Evolutionary conservation across 352 stramenopile genomes (phyloP), one percentile per base, ranked within the genome.

Genomic region (Globisporangium nunn): DNA sequence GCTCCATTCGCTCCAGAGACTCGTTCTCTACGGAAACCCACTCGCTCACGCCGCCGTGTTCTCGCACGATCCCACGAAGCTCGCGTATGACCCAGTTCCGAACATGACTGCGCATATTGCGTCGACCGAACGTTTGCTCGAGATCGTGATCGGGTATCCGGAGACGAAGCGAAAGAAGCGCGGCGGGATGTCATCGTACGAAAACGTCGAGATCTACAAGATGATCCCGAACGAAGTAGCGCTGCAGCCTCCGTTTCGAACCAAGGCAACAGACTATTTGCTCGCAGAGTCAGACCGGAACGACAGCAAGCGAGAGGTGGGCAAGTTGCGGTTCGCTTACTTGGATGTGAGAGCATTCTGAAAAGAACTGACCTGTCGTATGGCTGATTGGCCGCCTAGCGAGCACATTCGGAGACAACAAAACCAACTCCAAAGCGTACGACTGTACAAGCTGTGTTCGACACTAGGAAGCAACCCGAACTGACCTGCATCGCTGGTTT

Each of bases 181-280:
- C 8, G 57, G 59, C 4, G 53, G 72, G 0, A 76, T 66, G 49
- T 63, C 69, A 8, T 69, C 63, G 47, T 91, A 91, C 58, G 78
- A 88, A n/a, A 72, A 82, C 30, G 78, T 91, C 3, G 73, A 89
- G 52, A 93, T 93, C 60, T 90, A 85, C 67, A 90, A 88, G 62
- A 83, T 90, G 68, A 80, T 90, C 55, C 78, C 80, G 0, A 88
- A 81, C 30, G 75, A 87, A 33, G 61, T 78, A 10, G 63, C 71
- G 18, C 61, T 88, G 28, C 68, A 78, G n/a, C 68, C 67, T 4
- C 69, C 75, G 28, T 90, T 90, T 51, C 73, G 67, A 8, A 78
- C 64, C 28, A 75, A 75, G 31, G 57, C 74, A n/a, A 74, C 67
- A 0, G 56, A 72, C n/a, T 78, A 78, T 55, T 56, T 85, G 61